Percentiles rank a stretch among this genome's conserved stretches.
phyloP scores from a whole-genome alignment of 768 basidiomycete genomes.

The Leccinum imitatum region DNA sequence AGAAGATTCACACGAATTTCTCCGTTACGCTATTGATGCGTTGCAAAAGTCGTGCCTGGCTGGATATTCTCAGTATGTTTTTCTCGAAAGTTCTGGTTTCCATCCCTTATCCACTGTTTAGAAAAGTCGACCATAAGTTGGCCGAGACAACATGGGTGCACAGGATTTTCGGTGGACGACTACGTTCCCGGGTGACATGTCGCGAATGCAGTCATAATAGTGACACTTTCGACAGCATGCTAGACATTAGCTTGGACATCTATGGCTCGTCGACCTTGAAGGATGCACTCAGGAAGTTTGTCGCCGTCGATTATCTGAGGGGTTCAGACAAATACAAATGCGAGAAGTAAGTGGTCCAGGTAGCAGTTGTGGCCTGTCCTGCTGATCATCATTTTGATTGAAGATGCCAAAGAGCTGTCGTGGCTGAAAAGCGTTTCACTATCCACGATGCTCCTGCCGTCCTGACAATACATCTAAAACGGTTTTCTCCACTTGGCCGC shows the following conservation, averaged over 20 bases:
- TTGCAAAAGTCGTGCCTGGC: conserved; percentile 82
- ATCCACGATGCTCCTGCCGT: conserved; percentile 85
- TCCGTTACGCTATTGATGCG: conserved; percentile 90
- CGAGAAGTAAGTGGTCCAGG: conserved; percentile 75
- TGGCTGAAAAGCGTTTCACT: conserved; percentile 87
- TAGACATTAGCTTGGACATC: conserved; percentile 94
- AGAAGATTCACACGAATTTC: conserved; percentile 97
- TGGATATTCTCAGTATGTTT: conserved; percentile 65
- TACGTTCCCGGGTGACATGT: conserved; percentile 91
- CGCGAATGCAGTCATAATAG: conserved; percentile 78
- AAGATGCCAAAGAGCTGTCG: conserved; percentile 91
- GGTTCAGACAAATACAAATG: conserved; percentile 98
- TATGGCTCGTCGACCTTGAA: conserved; percentile 57
- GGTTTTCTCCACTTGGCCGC: conserved; percentile 87
- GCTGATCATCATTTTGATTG: conserved; percentile 7
- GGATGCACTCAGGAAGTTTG: conserved; percentile 78
- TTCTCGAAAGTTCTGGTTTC: background rate
- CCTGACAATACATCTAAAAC: conserved; percentile 91
- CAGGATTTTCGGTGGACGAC: conserved; percentile 87
- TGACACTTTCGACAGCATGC: conserved; percentile 94
- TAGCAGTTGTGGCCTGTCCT: background rate
- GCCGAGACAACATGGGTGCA: conserved; percentile 93
- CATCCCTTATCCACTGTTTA: conserved; percentile 31
- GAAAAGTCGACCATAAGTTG: conserved; percentile 67
- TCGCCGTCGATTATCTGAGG: conserved; percentile 76